Percentiles rank a stretch among this genome's conserved stretches.
Conservation (phyloP, 768 basidiomycete genomes). For the Suillus placidus region DNA sequence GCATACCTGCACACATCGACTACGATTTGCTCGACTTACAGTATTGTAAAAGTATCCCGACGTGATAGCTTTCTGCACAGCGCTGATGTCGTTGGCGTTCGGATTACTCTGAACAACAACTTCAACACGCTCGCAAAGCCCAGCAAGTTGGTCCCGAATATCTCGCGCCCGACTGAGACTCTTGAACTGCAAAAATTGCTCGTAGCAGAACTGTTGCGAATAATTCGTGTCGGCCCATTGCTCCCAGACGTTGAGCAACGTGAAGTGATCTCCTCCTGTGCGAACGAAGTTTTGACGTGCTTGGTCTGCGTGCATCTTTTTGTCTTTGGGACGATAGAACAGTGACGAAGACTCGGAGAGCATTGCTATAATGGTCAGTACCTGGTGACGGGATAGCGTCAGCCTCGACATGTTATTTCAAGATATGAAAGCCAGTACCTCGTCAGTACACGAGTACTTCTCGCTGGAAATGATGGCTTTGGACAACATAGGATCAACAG, state of each 20-base stretch:
- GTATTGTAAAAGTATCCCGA: slow-evolving; percentile 97
- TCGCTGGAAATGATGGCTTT: slow-evolving; percentile 97
- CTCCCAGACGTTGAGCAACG: slow-evolving; percentile 96
- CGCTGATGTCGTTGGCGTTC: slow-evolving; percentile 90
- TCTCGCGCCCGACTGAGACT: slow-evolving; percentile 92
- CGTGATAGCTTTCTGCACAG: slow-evolving; percentile 94
- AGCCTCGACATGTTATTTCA: neutral
- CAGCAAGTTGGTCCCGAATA: slow-evolving; percentile 94
- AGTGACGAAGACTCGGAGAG: slow-evolving; percentile 92
- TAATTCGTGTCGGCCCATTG: slow-evolving; percentile 99
- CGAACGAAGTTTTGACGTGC: slow-evolving; percentile 97
- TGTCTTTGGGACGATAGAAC: slow-evolving; percentile 98
- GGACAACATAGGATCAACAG: slow-evolving; percentile 96
- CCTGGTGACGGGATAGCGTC: slow-evolving; percentile 43
- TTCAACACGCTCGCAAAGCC: slow-evolving; percentile 95
- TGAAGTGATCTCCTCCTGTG: slow-evolving; percentile 96
- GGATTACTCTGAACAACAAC: slow-evolving; percentile 86
- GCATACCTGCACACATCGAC: neutral
- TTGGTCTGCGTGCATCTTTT: slow-evolving; percentile 96
- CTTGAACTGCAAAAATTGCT: slow-evolving; percentile 95
- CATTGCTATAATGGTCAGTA: slow-evolving; percentile 97
- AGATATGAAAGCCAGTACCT: slow-evolving; percentile 55
- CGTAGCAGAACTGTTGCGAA: slow-evolving; percentile 95
- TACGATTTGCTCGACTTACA: slow-evolving; percentile 44
- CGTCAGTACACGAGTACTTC: slow-evolving; percentile 91